Base-by-base conservation (phyloP, 768 basidiomycete genomes). In the Boletus coccyginus region DNA sequence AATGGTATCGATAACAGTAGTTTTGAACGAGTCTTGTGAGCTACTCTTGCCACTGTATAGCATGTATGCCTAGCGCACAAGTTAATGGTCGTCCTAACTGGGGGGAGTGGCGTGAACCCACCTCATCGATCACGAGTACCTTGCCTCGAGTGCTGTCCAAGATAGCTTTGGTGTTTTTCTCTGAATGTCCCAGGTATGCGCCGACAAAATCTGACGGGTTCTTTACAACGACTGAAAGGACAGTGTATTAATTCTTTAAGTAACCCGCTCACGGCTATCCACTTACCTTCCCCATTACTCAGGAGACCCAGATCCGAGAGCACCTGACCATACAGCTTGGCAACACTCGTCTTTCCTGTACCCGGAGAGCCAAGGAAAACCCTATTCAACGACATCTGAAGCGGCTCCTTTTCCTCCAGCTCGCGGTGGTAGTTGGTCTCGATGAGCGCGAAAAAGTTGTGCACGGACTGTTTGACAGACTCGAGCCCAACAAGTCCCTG, bases 161-260 rank as follows among this genome's bases (percentile, higher is more conserved):
- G 32, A 89, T 87, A 0, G 75, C 79, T 57, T 85, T 87, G 3
- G 87, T 88, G 13, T 87, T 80, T 21, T 62, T 74, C 69, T 89
- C 87, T 0, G 87, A 86, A 38, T 79, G 75, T 3, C 87, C 87
- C 5, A 88, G 60, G 21, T 70, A 72, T 35, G 71, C 69, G 5
- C 87, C 87, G n/a, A 86, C 70, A 61, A 88, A 88, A 62, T 88
- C 86, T 0, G 87, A 70, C 0, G 87, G 86, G 58, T 85, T 88
- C 67, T 87, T 88, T 1, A 82, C 61, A 0, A 88, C 72, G 42
- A 89, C 87, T 88, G 49, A 3, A 36, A 41, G 67, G 14, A 31
- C 19, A 8, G 21, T 16, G 17, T 0, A 10, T 61, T n/a, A 62
- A 42, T 27, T 32, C 21, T n/a, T 19, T n/a, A n/a, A n/a, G n/a